A percentile compares a stretch with the other conserved stretches of the same genome.
Evolutionary conservation across 179 eudicot genomes (phyloP).

Genomic region (Silene noctiflora): DNA sequence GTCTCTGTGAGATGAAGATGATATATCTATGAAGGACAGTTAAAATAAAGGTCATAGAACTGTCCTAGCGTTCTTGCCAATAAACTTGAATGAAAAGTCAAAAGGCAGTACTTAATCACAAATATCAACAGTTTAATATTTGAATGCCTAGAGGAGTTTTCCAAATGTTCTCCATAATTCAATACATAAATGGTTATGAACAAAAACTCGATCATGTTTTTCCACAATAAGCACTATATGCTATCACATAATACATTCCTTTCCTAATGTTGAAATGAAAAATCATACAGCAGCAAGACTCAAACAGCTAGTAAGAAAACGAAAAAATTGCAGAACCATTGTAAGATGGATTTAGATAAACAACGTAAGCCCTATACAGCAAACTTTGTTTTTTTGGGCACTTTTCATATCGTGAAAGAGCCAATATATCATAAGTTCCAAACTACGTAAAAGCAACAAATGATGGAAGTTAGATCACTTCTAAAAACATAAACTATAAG

Average conservation of each 20-base stretch:
- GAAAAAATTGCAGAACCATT: neutral
- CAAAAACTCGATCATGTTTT: neutral
- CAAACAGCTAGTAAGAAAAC: neutral
- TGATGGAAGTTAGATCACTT: neutral
- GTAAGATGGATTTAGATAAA: neutral
- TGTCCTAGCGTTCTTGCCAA: neutral
- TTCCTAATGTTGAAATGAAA: too few species aligned
- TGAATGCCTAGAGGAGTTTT: too few species aligned
- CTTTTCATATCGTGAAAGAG: neutral
- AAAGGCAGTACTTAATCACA: neutral
- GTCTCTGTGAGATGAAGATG: neutral
- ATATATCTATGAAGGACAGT: conserved; percentile 1
- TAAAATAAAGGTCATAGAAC: neutral
- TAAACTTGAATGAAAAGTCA: neutral
- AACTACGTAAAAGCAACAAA: neutral
- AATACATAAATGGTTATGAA: neutral
- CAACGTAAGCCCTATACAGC: conserved; percentile 4
- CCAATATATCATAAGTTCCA: neutral
- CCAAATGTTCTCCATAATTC: neutral
- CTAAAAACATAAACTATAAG: conserved; percentile 4
- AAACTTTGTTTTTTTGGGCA: neutral
- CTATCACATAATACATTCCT: neutral
- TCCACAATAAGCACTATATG: neutral
- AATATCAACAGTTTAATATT: neutral
- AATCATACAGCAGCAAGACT: neutral